Conservation (phyloP, 148 eudicot species). For the Camellia sinensis region DNA sequence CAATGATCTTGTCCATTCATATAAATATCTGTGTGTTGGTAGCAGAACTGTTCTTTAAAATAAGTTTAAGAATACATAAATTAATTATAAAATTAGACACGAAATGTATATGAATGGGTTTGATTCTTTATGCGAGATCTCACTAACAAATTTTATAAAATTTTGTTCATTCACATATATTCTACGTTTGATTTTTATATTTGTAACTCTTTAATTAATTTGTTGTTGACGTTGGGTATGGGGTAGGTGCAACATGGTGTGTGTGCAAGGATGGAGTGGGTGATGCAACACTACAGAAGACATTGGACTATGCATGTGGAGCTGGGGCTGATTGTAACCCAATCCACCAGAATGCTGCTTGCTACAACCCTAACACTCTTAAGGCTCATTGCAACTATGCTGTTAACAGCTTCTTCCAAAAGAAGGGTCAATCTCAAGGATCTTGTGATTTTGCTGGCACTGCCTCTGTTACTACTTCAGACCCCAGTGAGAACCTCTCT, state of each 20-base stretch:
- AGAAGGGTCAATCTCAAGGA: slow-evolving; percentile 45
- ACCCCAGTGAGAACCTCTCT: slow-evolving; percentile 58
- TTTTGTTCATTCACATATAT: no score
- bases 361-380: slow-evolving; percentile 65
- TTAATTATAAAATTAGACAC: no score
- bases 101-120: no score
- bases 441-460: slow-evolving; percentile 73
- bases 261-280: slow-evolving; percentile 63
- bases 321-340: slow-evolving; percentile 81
- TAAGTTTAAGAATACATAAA: no score
- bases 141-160: no score
- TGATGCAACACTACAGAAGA: slow-evolving; percentile 48
- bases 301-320: slow-evolving; percentile 89
- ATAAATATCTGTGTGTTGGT: no score
- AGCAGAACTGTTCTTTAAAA: no score
- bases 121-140: no score
- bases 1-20: not conserved
- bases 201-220: not conserved
- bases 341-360: slow-evolving; percentile 48
- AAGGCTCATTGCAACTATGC: slow-evolving; percentile 73
- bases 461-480: slow-evolving; percentile 42
- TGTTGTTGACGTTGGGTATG: not conserved
- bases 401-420: slow-evolving; percentile 80
- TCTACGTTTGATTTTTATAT: no score
- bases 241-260: slow-evolving; percentile 66